phyloP scores from a whole-genome alignment of 495 filamentous ascomycete species.

The Talaromyces wortmannii region DNA sequence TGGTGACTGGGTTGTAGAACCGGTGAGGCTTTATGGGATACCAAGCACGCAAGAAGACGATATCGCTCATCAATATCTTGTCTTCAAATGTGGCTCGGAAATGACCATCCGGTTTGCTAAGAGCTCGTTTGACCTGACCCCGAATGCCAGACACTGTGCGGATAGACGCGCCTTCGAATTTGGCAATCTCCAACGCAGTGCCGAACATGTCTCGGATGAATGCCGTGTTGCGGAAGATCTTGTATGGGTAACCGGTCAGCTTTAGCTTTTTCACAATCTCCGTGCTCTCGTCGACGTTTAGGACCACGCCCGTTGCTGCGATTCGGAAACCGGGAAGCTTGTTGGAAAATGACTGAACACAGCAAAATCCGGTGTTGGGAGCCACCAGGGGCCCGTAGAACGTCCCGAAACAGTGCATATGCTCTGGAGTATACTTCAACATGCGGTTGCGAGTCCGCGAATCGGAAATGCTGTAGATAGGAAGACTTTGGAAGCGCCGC shows the following conservation, averaged over 20 bases:
- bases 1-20: slow-evolving; percentile 96
- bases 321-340: slow-evolving; percentile 88
- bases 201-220: slow-evolving; percentile 99
- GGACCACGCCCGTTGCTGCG: slow-evolving; percentile 85
- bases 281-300: slow-evolving; percentile 85
- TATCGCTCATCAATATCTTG: slow-evolving; percentile 93
- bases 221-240: slow-evolving; percentile 98
- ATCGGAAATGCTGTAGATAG: slow-evolving; percentile 91
- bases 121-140: slow-evolving; percentile 91
- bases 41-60: slow-evolving; percentile 94
- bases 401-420: slow-evolving; percentile 96
- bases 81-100: slow-evolving; percentile 97
- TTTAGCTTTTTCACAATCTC: slow-evolving; percentile 99
- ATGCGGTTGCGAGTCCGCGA: slow-evolving; percentile 89
- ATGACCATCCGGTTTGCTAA: slow-evolving; percentile 86
- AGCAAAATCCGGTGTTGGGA: slow-evolving; percentile 92
- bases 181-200: slow-evolving; percentile 84
- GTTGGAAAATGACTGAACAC: slow-evolving; percentile 84
- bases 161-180: slow-evolving; percentile 94
- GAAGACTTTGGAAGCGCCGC: slow-evolving; percentile 87
- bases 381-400: slow-evolving; percentile 93
- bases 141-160: slow-evolving; percentile 92
- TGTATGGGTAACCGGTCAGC: slow-evolving; percentile 82
- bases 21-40: slow-evolving; percentile 89
- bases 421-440: slow-evolving; percentile 96